Conservation (phyloP, 1,284 basidiomycete genomes). For the Schizophyllum amplum region DNA sequence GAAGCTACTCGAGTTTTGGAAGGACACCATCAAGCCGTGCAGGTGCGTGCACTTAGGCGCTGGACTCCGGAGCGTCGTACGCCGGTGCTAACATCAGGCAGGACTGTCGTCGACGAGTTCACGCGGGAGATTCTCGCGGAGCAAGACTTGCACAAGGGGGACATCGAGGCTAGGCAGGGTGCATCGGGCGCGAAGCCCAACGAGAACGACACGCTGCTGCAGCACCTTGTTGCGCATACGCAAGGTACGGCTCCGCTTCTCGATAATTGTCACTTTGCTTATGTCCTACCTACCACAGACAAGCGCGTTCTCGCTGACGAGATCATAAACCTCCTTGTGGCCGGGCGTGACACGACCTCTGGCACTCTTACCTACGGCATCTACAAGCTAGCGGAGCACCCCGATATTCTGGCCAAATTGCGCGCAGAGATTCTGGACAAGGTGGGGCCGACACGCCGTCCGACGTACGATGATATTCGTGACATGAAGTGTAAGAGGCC, state of each 20-base stretch:
- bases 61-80: no score
- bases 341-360: constrained; percentile 26
- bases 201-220: constrained; percentile 22
- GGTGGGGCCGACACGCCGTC: constrained; percentile 24
- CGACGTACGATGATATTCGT: constrained; percentile 33
- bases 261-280: constrained; percentile 4
- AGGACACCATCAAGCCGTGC: constrained; percentile 13
- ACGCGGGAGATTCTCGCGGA: constrained; percentile 17
- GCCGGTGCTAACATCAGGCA: no score
- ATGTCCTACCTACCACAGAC: constrained; percentile 19
- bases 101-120: constrained; percentile 16
- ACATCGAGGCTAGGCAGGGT: constrained; percentile 19
- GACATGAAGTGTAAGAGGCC: constrained; percentile 28
- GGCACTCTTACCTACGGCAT: constrained; percentile 26
- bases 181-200: constrained; percentile 25
- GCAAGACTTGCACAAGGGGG: constrained; percentile 13
- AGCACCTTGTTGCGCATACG: constrained; percentile 21
- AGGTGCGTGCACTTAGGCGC: no score
- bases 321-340: constrained; percentile 38
- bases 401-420: constrained; percentile 3
- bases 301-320: constrained; percentile 5
- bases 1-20: constrained; percentile 18
- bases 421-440: constrained; percentile 27
- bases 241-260: constrained; percentile 9
- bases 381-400: constrained; percentile 20